Conservation (phyloP, 495 filamentous ascomycete species). For the Hyaloscypha bicolor region DNA sequence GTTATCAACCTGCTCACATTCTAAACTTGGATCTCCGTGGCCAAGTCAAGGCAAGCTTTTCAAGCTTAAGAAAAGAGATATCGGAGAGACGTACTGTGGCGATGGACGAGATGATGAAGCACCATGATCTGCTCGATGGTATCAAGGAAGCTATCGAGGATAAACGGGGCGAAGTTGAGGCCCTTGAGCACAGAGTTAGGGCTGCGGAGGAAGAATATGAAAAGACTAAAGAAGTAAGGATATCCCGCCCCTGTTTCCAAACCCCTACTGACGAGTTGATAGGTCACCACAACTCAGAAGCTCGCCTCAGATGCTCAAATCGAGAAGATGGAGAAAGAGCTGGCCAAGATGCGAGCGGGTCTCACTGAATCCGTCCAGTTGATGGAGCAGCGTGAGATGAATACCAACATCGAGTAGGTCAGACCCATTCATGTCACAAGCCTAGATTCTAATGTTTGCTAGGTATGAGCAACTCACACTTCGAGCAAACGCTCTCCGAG, state of each 20-base stretch:
- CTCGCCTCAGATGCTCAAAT: conserved; percentile 87
- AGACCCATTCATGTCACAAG: neutral
- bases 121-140: conserved; percentile 86
- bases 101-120: conserved; percentile 86
- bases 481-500: conserved; percentile 78
- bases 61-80: conserved; percentile 81
- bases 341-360: conserved; percentile 85
- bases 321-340: conserved; percentile 97
- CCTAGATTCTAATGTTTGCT: conserved; percentile 11
- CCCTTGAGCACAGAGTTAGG: conserved; percentile 80
- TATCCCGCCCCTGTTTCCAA: neutral
- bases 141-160: conserved; percentile 96
- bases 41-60: conserved; percentile 74
- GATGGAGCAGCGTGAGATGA: conserved; percentile 96
- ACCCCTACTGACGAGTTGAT: conserved; percentile 26
- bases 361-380: conserved; percentile 87
- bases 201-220: conserved; percentile 93
- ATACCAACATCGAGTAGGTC: conserved; percentile 87
- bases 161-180: conserved; percentile 87
- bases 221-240: conserved; percentile 76
- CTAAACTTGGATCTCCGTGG: conserved; percentile 85
- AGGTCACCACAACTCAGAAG: conserved; percentile 81
- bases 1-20: conserved; percentile 86
- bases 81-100: conserved; percentile 79
- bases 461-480: conserved; percentile 91